Conservation (phyloP, 208 protist genomes). For the Trypanosoma congolense region DNA sequence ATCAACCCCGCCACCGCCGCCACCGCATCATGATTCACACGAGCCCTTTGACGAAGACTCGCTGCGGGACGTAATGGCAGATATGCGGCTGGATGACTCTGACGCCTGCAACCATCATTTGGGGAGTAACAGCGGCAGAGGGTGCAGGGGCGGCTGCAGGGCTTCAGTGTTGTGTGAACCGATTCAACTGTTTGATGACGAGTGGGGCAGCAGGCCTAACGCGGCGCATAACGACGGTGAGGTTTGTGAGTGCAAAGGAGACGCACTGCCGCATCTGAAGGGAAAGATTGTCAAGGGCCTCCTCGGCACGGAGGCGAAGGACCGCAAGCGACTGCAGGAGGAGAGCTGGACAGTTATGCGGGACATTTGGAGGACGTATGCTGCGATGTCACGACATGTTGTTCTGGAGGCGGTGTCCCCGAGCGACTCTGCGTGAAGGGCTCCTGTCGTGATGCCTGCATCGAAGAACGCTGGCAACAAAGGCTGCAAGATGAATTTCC, state of each 20-base stretch:
- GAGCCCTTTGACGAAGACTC: conserved; percentile 1
- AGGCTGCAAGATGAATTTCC: no score
- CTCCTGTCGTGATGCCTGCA: no score
- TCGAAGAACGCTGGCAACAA: no score
- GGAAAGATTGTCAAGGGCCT: conserved; percentile 6
- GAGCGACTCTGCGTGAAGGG: no score
- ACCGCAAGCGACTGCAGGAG: conserved; percentile 11
- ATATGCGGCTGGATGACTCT: no score
- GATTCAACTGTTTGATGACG: conserved; percentile 2
- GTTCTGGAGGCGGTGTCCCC: neutral
- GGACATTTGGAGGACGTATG: conserved; percentile 22
- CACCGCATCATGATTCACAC: neutral
- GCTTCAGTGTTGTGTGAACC: neutral
- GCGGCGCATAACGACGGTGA: neutral
- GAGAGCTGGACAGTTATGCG: conserved; percentile 14
- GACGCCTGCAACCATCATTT: no score
- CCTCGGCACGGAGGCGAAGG: conserved; percentile 15
- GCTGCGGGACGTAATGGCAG: neutral
- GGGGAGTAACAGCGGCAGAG: no score
- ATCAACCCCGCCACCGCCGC: neutral
- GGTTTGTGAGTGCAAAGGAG: neutral
- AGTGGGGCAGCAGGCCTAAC: conserved; percentile 6
- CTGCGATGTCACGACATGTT: conserved; percentile 4
- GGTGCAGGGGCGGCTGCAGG: neutral
- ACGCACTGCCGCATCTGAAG: neutral